Evolutionary conservation across 2,329 filamentous ascomycete genomes (phyloP), one percentile per base, ranked within the genome.

Genomic region (Aspergillus texensis): DNA sequence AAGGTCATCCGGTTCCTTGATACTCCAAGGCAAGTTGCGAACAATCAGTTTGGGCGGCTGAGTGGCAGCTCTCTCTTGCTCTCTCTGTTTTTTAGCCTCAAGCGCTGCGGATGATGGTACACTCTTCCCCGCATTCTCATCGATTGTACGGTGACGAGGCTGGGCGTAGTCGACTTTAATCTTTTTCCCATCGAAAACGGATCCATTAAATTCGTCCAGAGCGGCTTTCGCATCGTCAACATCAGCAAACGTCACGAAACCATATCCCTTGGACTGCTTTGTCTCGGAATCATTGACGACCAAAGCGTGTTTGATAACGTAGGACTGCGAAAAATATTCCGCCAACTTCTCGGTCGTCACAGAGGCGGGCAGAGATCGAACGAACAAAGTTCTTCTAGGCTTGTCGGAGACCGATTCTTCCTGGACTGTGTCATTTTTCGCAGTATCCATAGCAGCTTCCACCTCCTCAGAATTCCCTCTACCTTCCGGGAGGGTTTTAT

Each of bases 211-310:
- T 76, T 96, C 91, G 62, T 90, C 86, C 74, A 91, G 86, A 21
- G 95, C 96, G 67, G 89, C 86, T 68, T 89, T 83, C 14, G 94
- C 94, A 82, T 99, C 95, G 68, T 97, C 94, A 34, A 91, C 87
- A 75, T 99, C 95, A 71, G 94, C 92, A 73, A 99, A 95, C 2
- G 95, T 98, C 62, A 99, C 94, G 79, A 99, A 99, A 59, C 95
- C 95, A 78, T 93, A 99, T 21, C 95, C 94, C 75, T 92, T 91
- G 16, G 93, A 97, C 70, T 89, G 83, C 74, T 97, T 97, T 2
- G 94, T 96, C 68, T 89, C 84, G 19, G 91, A 88, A 76, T 99
- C 94, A 62, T 90, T 81, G 45, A 99, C 93, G 5, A 96, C 93
- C n/a, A 91, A 92, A 58, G 95, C 94, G 79, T 98, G 94, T 79